Base-by-base conservation (phyloP, 495 filamentous ascomycete genomes). In the Parathielavia appendiculata region DNA sequence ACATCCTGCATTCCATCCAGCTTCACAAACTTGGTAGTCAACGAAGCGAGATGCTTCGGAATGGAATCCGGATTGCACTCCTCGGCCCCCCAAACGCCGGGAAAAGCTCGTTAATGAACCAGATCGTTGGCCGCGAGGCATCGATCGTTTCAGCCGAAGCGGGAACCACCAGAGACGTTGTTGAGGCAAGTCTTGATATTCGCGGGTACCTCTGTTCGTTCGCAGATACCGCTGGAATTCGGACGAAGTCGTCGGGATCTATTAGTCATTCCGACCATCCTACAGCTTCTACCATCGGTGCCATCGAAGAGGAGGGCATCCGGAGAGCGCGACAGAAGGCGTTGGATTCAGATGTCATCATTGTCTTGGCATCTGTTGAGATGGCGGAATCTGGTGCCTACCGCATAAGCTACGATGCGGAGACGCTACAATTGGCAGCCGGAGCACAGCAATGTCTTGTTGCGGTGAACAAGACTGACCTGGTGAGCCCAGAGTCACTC, bases 21-120 rank as follows among this genome's bases (percentile, higher is more conserved):
- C 68, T 83, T 32, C 87, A 92, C 70, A 82, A 87, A 56, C 69
- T 76, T 48, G 95, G 91, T 68, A 89, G 89, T 46, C 83, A 89
- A 32, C 80, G 89, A 39, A 91, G 90, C 4, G 93, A 97, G 71
- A 72, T 98, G 55, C 74, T 97, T 38, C 80, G 91, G 20, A 89
- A 83, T 61, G 93, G 93, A 0, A 95, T 98, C 55, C 83, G 81
- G 56, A 82, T 98, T 57, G 86, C 91, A 1, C 77, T 98, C 8
- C 75, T 97, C 7, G 93, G 93, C 0, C 88, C 92, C 8, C 95
- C 93, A 12, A 98, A 98, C 73, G 92, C 87, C 0, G 93, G 93
- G 19, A 98, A 98, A 70, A 97, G 92, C 66, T 95, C 89, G 1
- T 73, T 98, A 56, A 81, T 98, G 66, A 98, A 98, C 73, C 76